Conservation (phyloP, 2,329 filamentous ascomycete species). For the Sporothrix luriei region DNA sequence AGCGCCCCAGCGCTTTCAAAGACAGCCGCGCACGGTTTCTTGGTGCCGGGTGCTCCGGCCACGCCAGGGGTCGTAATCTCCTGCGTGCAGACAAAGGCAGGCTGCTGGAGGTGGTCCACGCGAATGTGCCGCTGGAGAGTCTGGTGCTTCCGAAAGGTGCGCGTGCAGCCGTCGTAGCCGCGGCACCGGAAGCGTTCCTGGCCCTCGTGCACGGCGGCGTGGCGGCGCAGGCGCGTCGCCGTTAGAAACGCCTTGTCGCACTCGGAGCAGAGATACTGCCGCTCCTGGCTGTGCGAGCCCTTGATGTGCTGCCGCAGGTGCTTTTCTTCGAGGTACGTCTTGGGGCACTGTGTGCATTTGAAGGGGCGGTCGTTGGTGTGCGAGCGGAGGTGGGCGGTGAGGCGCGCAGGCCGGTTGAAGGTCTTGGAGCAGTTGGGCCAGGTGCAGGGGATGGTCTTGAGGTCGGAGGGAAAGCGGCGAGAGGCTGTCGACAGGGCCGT, state of each 20-base stretch:
- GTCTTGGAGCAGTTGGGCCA: constrained; percentile 74
- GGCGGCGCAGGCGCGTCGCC: constrained; percentile 73
- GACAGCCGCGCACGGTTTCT: constrained; percentile 59
- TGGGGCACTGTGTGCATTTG: constrained; percentile 73
- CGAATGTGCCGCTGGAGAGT: constrained; percentile 83
- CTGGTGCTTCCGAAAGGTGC: constrained; percentile 83
- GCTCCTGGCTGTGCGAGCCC: constrained; percentile 72
- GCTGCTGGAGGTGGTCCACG: constrained; percentile 70
- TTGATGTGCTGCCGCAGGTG: constrained; percentile 85
- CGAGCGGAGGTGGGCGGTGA: constrained; percentile 77
- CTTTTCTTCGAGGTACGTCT: constrained; percentile 82
- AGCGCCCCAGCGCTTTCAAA: constrained; percentile 76
- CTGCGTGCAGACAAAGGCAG: constrained; percentile 71
- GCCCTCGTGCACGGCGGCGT: constrained; percentile 76
- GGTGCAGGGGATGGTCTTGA: constrained; percentile 77
- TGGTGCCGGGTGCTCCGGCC: constrained; percentile 31
- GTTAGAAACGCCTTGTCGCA: constrained; percentile 84
- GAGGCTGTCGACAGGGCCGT: constrained; percentile 31
- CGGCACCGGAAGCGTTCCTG: constrained; percentile 75
- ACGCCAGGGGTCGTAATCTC: constrained; percentile 21
- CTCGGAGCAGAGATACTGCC: constrained; percentile 71
- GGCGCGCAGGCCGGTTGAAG: constrained; percentile 82
- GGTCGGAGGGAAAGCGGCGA: constrained; percentile 63
- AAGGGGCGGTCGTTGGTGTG: constrained; percentile 86
- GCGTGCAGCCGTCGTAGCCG: constrained; percentile 68